phyloP scores from a whole-genome alignment of 352 stramenopile species.

The Pythium guiyangense region DNA sequence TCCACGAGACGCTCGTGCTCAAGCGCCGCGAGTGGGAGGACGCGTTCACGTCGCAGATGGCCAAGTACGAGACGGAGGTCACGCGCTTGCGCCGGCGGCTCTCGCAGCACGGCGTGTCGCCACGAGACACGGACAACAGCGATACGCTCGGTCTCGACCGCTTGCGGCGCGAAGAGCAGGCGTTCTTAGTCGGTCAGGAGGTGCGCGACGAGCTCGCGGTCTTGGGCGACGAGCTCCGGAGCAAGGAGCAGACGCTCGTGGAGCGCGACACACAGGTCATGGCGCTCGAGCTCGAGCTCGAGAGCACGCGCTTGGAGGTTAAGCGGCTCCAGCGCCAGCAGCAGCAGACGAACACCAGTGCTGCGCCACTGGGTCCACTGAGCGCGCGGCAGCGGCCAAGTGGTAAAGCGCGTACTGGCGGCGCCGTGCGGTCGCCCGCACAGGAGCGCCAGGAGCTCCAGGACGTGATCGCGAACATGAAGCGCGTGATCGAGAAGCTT shows the following conservation, averaged over 20 bases:
- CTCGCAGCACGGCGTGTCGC: too few relatives aligned
- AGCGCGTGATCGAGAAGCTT: conserved; percentile 76
- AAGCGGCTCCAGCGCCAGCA: conserved; percentile 43
- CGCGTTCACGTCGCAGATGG: too few relatives aligned
- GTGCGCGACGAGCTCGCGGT: conserved; percentile 37
- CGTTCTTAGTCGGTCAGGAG: conserved; percentile 37
- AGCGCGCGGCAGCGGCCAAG: too few relatives aligned
- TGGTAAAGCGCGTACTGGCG: too few relatives aligned
- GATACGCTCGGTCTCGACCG: too few relatives aligned
- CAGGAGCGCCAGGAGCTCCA: conserved; percentile 66
- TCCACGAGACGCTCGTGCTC: too few relatives aligned
- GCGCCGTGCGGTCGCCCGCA: too few relatives aligned
- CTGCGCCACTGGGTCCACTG: too few relatives aligned
- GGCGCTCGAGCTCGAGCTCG: conserved; percentile 62
- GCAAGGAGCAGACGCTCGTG: conserved; percentile 46
- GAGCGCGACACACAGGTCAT: conserved; percentile 60
- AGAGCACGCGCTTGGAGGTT: conserved; percentile 60
- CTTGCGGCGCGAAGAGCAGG: conserved; percentile 44
- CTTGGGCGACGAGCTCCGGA: conserved; percentile 39
- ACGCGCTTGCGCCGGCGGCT: too few relatives aligned
- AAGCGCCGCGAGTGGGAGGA: too few relatives aligned
- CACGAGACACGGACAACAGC: too few relatives aligned
- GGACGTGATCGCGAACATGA: conserved; percentile 79
- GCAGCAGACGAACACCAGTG: too few relatives aligned
- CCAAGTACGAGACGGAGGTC: conserved; percentile 4